Evolutionary conservation across 2,329 filamentous ascomycete species (phyloP), one percentile per base, ranked within the genome.

Genomic region (Aspergillus floridensis): DNA sequence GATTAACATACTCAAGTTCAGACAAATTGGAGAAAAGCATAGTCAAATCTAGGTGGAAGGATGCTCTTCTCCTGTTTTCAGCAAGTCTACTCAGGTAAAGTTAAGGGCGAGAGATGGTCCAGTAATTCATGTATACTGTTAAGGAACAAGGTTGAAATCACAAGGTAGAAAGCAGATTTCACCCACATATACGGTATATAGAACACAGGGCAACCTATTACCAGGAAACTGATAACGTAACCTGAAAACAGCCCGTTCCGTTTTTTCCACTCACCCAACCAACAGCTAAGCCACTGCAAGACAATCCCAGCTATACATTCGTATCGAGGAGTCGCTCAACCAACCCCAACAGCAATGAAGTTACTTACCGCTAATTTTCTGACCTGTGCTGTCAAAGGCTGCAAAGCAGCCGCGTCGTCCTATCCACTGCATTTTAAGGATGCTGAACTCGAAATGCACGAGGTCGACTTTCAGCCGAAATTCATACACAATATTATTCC

Each of bases 301-400:
- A 19, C 16, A n/a, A 16, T 44, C 16, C 16, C 26, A 29, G 16
- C 38, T 44, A 7, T 44, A 19, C 38, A 44, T 7, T n/a, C 2
- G 2, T 7, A n/a, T 44, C 6, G 16, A 12, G 38, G 16, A 44
- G 38, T 44, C 16, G 14, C 6, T 19, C 38, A 19, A 26, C n/a
- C 11, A 35, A 10, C 19, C n/a, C 19, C 22, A 38, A 38, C 3
- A n/a, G 63, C 56, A 5, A 99, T 99, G 95, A 98, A 98, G 78
- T 82, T 98, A 63, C 86, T 98, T 55, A 97, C 92, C 62, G 88
- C 96, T 70, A 98, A 98, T 79, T 99, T 99, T 78, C 82, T 98
- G 65, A 95, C 92, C 70, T 99, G 95, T 82, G 93, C 95, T 63
- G 90, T 96, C 74, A 98, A 97, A 82, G 83, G 90, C 58, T 99